Evolutionary conservation across 441 rosid species (phyloP).

Genomic region (Aquilaria agallochum): DNA sequence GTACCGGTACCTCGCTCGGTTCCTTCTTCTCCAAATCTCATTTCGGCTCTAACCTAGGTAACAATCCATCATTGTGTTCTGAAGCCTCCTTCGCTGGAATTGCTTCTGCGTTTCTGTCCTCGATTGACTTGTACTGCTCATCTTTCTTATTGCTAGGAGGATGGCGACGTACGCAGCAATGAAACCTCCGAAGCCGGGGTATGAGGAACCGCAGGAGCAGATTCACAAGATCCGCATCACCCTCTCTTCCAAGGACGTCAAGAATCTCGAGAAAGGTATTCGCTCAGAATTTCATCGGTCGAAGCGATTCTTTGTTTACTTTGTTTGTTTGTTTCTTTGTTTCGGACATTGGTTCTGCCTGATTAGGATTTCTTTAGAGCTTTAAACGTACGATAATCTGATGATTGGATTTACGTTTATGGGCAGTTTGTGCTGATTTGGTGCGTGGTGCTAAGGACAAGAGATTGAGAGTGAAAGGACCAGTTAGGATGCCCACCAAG

Average conservation of each 20-base stretch:
- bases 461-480: constrained; percentile 79
- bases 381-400: not conserved
- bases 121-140: no score
- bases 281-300: no score
- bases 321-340: not conserved
- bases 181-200: constrained; percentile 64
- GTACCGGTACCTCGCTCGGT: no score
- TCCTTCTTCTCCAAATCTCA: not conserved
- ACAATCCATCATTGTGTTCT: not conserved
- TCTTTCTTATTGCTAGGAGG: constrained; percentile 1
- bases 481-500: constrained; percentile 85
- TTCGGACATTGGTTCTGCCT: not conserved
- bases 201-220: constrained; percentile 64
- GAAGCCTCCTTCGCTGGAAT: constrained; percentile 10
- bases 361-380: not conserved
- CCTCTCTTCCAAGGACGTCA: constrained; percentile 72
- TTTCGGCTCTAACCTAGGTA: constrained; percentile 17
- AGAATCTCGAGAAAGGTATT: constrained; percentile 78
- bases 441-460: constrained; percentile 86
- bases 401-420: constrained; percentile 6
- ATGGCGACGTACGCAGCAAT: constrained; percentile 71
- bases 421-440: constrained; percentile 66
- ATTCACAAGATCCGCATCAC: constrained; percentile 80
- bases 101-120: not conserved
- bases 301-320: not conserved